Conservation (phyloP, 805 yeast species). For the Teunomyces lycoperdinae region DNA sequence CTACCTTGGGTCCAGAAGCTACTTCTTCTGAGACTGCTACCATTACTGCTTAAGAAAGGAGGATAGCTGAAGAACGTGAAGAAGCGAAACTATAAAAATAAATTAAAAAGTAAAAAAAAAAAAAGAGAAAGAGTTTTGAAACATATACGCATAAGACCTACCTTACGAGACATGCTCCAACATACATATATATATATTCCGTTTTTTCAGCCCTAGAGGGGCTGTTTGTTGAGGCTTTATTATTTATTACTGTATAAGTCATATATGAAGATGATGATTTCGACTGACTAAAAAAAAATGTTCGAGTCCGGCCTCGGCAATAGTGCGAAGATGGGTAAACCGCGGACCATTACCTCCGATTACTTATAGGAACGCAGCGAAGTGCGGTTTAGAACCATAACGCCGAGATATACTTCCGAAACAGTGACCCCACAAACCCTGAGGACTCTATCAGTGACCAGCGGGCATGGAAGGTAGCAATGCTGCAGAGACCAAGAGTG, state of each 20-base stretch:
- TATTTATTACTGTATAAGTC: constrained; percentile 1
- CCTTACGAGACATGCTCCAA: neutral
- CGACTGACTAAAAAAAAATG: neutral
- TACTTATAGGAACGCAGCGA: neutral
- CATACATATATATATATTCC: neutral
- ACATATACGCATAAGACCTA: neutral
- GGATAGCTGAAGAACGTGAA: no score
- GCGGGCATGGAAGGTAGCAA: constrained; percentile 23
- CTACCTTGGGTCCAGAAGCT: constrained; percentile 50
- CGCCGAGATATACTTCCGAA: constrained; percentile 23
- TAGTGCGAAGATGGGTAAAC: neutral
- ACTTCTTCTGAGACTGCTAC: constrained; percentile 3
- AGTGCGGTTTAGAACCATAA: constrained; percentile 7
- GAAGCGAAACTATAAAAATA: no score
- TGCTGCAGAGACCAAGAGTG: constrained; percentile 34
- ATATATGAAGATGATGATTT: neutral
- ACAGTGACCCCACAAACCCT: constrained; percentile 30
- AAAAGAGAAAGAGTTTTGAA: neutral
- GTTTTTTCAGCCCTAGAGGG: neutral
- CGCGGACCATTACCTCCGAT: neutral
- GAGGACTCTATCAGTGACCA: constrained; percentile 14
- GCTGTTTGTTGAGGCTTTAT: neutral
- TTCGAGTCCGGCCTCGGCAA: constrained; percentile 4
- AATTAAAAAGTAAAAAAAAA: neutral
- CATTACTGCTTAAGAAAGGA: constrained; percentile 12